A percentile compares a stretch with the other conserved stretches of the same genome.
These are phyloP conservation scores for Mycena vitilis DNA, from an alignment of 768 basidiomycete species.

Conservation along the genomic window DNA sequence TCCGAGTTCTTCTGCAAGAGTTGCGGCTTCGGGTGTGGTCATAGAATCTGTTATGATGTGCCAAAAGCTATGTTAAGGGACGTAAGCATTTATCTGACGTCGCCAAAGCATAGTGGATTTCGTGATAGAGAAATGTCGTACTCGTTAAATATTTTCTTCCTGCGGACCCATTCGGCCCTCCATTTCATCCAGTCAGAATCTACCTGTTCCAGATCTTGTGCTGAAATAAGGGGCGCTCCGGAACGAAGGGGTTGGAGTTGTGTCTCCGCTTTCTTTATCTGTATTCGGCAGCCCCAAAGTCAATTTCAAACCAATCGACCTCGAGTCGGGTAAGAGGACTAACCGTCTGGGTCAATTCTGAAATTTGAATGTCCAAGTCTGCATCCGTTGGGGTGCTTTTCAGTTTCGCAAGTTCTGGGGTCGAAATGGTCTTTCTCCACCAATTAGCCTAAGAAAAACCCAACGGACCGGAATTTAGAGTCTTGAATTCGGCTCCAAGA, in stretches of 20 bases:
- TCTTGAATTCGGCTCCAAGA: slow-evolving; percentile 63
- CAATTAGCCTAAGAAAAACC: neutral
- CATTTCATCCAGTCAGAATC: slow-evolving; percentile 84
- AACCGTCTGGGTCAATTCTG: slow-evolving; percentile 65
- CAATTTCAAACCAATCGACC: slow-evolving; percentile 23
- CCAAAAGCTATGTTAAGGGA: slow-evolving; percentile 71
- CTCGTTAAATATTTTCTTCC: slow-evolving; percentile 82
- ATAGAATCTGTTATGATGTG: slow-evolving; percentile 75
- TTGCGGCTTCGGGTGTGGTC: slow-evolving; percentile 70
- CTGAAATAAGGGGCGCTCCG: slow-evolving; percentile 74
- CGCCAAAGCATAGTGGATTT: neutral
- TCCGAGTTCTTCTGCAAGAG: slow-evolving; percentile 83
- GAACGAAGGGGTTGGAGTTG: slow-evolving; percentile 75
- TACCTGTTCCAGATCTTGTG: slow-evolving; percentile 74
- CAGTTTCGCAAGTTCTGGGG: slow-evolving; percentile 71
- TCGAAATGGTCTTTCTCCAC: neutral
- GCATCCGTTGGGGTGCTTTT: slow-evolving; percentile 76
- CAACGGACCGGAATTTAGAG: slow-evolving; percentile 54
- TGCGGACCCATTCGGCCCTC: slow-evolving; percentile 82
- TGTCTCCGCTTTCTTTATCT: slow-evolving; percentile 63
- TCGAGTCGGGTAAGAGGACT: slow-evolving; percentile 26
- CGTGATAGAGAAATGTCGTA: slow-evolving; percentile 50
- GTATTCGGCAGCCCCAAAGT: slow-evolving; percentile 29
- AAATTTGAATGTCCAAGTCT: slow-evolving; percentile 69
- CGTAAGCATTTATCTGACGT: neutral